phyloP scores from a whole-genome alignment of 2,329 filamentous ascomycete genomes.

The Phaeosphaeria sp. region DNA sequence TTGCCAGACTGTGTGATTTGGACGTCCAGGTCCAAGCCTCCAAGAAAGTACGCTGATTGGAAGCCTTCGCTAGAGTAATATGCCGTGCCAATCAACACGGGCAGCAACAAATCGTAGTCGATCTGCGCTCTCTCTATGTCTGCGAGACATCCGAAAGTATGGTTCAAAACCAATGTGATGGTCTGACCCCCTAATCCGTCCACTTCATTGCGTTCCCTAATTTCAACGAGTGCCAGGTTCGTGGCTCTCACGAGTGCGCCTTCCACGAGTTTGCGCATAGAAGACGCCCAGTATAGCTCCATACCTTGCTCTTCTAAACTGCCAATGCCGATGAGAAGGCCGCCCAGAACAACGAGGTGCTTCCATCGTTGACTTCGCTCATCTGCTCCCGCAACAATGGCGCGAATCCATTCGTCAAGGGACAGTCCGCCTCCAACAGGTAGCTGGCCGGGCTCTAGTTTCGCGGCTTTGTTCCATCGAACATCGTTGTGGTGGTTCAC shows the following conservation, averaged over 20 bases:
- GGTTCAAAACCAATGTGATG: constrained; percentile 76
- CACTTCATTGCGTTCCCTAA: constrained; percentile 57
- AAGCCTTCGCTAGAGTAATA: constrained; percentile 76
- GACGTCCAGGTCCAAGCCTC: constrained; percentile 72
- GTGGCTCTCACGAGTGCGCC: constrained; percentile 75
- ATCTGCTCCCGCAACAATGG: constrained; percentile 66
- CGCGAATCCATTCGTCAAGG: constrained; percentile 65
- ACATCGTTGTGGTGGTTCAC: constrained; percentile 56
- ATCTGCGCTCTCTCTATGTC: constrained; percentile 65
- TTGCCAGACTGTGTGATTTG: constrained; percentile 56
- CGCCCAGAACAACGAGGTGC: constrained; percentile 80
- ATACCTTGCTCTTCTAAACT: constrained; percentile 53
- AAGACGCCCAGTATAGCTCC: constrained; percentile 65
- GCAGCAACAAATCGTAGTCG: constrained; percentile 73
- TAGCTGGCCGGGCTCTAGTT: constrained; percentile 37
- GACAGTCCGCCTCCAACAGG: constrained; percentile 55
- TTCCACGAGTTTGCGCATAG: constrained; percentile 73
- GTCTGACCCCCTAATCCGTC: constrained; percentile 57
- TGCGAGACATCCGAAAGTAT: constrained; percentile 75
- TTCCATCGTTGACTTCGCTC: constrained; percentile 75
- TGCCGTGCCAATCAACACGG: constrained; percentile 71
- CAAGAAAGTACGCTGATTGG: constrained; percentile 77
- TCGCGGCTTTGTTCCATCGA: constrained; percentile 33
- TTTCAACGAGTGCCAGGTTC: constrained; percentile 74
- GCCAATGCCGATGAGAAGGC: constrained; percentile 77